Evolutionary conservation across 2,329 filamentous ascomycete genomes (phyloP).

Genomic region (Cladophialophora exuberans): DNA sequence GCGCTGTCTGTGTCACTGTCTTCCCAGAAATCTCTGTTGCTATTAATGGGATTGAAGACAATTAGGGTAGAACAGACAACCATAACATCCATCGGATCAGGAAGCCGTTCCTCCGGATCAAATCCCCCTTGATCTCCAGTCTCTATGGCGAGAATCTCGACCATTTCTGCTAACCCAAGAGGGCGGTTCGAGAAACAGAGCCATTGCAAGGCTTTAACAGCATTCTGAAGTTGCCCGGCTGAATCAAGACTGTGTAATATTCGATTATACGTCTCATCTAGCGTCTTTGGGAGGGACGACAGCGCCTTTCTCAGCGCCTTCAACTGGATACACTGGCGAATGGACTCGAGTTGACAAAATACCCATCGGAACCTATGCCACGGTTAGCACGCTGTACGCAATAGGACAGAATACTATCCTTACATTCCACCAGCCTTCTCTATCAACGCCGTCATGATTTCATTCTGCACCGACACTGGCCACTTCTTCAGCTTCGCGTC

Average conservation of each 20-base stretch:
- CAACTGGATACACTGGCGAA: conserved; percentile 30
- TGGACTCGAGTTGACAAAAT: conserved; percentile 35
- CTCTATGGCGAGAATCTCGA: conserved; percentile 22
- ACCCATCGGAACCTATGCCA: conserved; percentile 33
- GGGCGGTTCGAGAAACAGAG: conserved; percentile 17
- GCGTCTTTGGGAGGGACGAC: conserved; percentile 29
- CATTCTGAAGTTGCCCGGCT: conserved; percentile 13
- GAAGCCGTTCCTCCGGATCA: conserved; percentile 15
- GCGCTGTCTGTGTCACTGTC: neutral
- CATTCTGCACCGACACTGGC: conserved; percentile 11
- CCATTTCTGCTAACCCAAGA: conserved; percentile 13
- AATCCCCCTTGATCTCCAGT: conserved; percentile 17
- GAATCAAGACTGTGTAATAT: conserved; percentile 12
- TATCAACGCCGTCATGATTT: conserved; percentile 36
- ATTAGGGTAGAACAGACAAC: conserved; percentile 33
- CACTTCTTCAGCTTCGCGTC: conserved; percentile 20
- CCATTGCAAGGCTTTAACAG: conserved; percentile 16
- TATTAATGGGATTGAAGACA: conserved; percentile 3
- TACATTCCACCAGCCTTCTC: conserved; percentile 30
- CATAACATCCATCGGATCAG: conserved; percentile 26
- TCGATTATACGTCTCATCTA: conserved; percentile 33
- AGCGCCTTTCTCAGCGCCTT: conserved; percentile 27
- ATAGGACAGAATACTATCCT: neutral
- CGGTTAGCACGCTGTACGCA: neutral
- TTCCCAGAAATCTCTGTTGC: no score